Percentiles rank a stretch among this genome's conserved stretches.
These are phyloP conservation scores for Populus nigra DNA, from an alignment of 345 rosid genomes.

Conservation along the genomic window DNA sequence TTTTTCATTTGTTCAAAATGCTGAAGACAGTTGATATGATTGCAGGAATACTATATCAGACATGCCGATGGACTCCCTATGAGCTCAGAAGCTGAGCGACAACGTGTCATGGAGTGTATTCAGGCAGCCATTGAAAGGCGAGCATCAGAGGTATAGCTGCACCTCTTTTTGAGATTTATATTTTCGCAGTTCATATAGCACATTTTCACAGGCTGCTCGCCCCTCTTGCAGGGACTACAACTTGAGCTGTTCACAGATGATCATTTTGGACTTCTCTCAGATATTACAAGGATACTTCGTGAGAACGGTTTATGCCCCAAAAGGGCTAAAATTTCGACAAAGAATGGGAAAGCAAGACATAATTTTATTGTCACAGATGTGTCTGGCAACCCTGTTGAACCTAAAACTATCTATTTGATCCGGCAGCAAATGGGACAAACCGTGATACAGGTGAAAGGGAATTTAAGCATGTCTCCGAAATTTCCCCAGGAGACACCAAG, in stretches of 20 bases:
- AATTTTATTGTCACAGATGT: constrained; percentile 54
- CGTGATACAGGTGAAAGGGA: constrained; percentile 38
- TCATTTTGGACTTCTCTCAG: constrained; percentile 54
- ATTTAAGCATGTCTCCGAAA: constrained; percentile 26
- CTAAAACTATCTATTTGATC: constrained; percentile 42
- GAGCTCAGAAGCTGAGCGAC: constrained; percentile 54
- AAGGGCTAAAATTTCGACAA: constrained; percentile 57
- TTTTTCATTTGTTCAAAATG: too few species aligned
- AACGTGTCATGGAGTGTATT: constrained; percentile 49
- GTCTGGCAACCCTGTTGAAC: constrained; percentile 45
- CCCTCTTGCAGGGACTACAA: constrained; percentile 45
- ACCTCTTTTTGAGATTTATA: background rate
- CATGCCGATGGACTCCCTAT: constrained; percentile 60
- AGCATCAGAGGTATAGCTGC: constrained; percentile 32
- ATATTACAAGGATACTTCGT: constrained; percentile 54
- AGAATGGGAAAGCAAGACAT: constrained; percentile 43
- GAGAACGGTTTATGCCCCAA: constrained; percentile 52
- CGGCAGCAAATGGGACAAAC: constrained; percentile 40
- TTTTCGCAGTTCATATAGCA: background rate
- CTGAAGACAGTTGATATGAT: constrained; percentile 9
- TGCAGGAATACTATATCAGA: constrained; percentile 63
- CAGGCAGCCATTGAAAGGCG: constrained; percentile 65
- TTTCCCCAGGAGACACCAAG: constrained; percentile 38
- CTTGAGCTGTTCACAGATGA: constrained; percentile 54
- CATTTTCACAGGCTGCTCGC: background rate